These are phyloP conservation scores for Neurospora tetraspora DNA, from an alignment of 495 filamentous ascomycete species.

Conservation along the genomic window DNA sequence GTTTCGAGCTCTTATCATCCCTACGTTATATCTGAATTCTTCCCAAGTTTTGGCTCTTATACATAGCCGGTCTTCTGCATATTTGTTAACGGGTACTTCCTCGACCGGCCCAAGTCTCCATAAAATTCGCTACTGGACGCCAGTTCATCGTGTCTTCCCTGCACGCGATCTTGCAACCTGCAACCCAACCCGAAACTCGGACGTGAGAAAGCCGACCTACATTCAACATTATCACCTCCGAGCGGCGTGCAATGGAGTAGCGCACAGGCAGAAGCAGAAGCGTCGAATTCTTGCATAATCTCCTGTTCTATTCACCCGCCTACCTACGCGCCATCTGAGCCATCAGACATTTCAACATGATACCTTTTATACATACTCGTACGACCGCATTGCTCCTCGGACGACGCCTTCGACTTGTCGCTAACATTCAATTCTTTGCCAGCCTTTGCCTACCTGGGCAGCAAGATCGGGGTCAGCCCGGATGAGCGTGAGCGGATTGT, in stretches of 20 bases:
- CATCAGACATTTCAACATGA: conserved; percentile 42
- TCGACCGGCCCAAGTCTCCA: not conserved
- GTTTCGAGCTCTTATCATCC: not conserved
- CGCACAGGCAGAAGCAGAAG: not conserved
- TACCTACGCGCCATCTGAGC: not conserved
- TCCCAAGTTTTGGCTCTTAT: not conserved
- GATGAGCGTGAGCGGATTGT: conserved; percentile 61
- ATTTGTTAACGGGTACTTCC: not conserved
- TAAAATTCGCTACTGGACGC: not conserved
- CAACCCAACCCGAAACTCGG: not conserved
- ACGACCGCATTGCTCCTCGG: conserved; percentile 19
- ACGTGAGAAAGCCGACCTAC: not conserved
- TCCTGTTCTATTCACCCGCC: not conserved
- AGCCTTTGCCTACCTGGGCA: conserved; percentile 66
- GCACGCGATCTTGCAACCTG: not conserved
- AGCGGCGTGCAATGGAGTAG: not conserved
- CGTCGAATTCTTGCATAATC: not conserved
- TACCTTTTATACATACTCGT: conserved; percentile 81
- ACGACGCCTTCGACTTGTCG: conserved; percentile 1
- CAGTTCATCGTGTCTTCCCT: not conserved
- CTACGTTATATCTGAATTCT: not conserved
- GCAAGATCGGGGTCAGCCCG: conserved; percentile 60
- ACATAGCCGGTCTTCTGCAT: not conserved
- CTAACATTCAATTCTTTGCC: conserved; percentile 24
- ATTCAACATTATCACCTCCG: not conserved